Percentiles rank a stretch among this genome's conserved stretches.
Evolutionary conservation across 768 basidiomycete genomes (phyloP).

Genomic region (Kwoniella botswanensis): DNA sequence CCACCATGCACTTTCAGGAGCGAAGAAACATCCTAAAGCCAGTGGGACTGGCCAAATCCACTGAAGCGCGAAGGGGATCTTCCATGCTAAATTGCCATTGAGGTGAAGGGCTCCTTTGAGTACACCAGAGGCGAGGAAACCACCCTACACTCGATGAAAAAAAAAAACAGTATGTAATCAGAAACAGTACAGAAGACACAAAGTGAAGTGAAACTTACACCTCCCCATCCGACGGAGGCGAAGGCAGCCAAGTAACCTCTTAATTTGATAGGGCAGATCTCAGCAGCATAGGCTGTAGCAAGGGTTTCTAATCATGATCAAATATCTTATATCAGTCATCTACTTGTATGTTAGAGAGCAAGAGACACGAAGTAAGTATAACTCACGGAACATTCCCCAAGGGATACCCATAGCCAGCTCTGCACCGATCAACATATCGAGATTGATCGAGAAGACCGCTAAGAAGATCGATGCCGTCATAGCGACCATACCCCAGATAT

Average conservation of each 20-base stretch:
- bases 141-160: slow-evolving; percentile 23
- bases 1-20: slow-evolving; percentile 48
- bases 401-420: slow-evolving; percentile 37
- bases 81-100: slow-evolving; percentile 41
- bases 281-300: slow-evolving; percentile 42
- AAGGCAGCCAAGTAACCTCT: slow-evolving; percentile 52
- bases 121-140: slow-evolving; percentile 37
- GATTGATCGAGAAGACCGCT: slow-evolving; percentile 28
- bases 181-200: neutral
- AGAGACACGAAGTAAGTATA: neutral
- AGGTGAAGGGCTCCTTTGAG: slow-evolving; percentile 38
- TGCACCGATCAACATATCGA: slow-evolving; percentile 33
- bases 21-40: slow-evolving; percentile 46
- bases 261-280: slow-evolving; percentile 52
- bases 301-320: slow-evolving; percentile 33
- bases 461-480: slow-evolving; percentile 38
- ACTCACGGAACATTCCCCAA: slow-evolving; percentile 43
- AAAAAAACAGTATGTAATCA: neutral
- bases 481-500: slow-evolving; percentile 33
- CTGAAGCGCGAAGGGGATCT: slow-evolving; percentile 48
- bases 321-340: slow-evolving; percentile 5
- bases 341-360: neutral
- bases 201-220: slow-evolving; percentile 9
- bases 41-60: slow-evolving; percentile 58
- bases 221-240: slow-evolving; percentile 40